Conservation (phyloP, 1,284 basidiomycete genomes). For the Athelia sp. region DNA sequence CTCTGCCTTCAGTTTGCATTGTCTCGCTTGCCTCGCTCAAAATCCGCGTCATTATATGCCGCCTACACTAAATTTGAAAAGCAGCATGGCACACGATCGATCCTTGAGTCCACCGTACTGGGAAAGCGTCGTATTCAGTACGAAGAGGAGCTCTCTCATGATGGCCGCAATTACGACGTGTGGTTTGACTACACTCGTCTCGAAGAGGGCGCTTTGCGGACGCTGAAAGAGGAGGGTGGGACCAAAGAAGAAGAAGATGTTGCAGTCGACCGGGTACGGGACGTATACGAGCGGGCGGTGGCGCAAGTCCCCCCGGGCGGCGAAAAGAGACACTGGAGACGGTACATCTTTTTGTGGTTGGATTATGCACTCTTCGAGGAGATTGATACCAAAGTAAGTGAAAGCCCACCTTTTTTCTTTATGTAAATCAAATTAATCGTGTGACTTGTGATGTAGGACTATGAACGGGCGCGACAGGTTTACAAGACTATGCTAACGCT, state of each 20-base stretch:
- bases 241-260: slow-evolving; percentile 62
- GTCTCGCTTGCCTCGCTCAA: slow-evolving; percentile 85
- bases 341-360: slow-evolving; percentile 97
- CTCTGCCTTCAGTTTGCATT: slow-evolving; percentile 73
- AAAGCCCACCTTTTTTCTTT: background rate
- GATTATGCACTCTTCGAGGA: slow-evolving; percentile 98
- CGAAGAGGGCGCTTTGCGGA: slow-evolving; percentile 84
- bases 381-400: slow-evolving; percentile 79
- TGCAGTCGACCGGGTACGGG: slow-evolving; percentile 67
- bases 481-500: slow-evolving; percentile 89
- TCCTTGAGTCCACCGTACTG: slow-evolving; percentile 90
- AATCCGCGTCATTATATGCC: slow-evolving; percentile 81
- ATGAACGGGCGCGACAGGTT: slow-evolving; percentile 80
- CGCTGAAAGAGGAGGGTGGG: slow-evolving; percentile 72
- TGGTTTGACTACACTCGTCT: slow-evolving; percentile 97
- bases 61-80: slow-evolving; percentile 98
- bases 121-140: slow-evolving; percentile 97
- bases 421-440: no score
- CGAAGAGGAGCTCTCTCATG: slow-evolving; percentile 88
- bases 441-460: slow-evolving; percentile 51
- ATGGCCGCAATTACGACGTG: slow-evolving; percentile 91
- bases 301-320: slow-evolving; percentile 88
- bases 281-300: slow-evolving; percentile 96
- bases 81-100: slow-evolving; percentile 87
- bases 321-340: slow-evolving; percentile 89